Base-by-base conservation (phyloP, 208 protist species). In the Strigomonas culicis region DNA sequence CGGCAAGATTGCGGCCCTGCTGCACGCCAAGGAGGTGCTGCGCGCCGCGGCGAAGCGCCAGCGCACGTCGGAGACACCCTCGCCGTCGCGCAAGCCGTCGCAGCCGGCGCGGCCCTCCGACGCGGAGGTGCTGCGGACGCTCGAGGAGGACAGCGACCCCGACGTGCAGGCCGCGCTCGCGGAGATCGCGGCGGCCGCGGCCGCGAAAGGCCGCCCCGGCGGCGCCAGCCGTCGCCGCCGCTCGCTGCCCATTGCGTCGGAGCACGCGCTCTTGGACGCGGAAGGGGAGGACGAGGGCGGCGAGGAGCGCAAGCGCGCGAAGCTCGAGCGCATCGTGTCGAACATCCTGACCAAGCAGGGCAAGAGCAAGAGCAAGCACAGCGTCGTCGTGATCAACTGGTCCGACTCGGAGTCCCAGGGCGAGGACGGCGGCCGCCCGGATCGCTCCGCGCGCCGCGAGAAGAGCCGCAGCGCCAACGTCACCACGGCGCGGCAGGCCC, bases 361-460 rank as follows among this genome's bases (percentile, higher is more conserved):
- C 50, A 78, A 82, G 55, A 75, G 75, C 50, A 81, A 83, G 61
- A 89, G 84, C 57, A 92, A 90, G 71, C 77, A 75, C 52, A 95
- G 85, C 53, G 83, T 90, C 15, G 77, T 92, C 61, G 88, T 94
- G 41, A 92, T 94, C 63, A 81, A 94, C 70, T 94, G 85, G 83
- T 88, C 81, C 10, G 77, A 82, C 61, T 39, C 21, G 46, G 50
- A 63, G 24, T 27, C 63, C 2, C 41, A 76, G 27, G 52, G 59
- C 32, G 30, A 55, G 24, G 41, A 52, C 28, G 36, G 28, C 27
- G 56, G 24, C 41, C 49, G 49, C n/a, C 49, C 7, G 25, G 64
- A 10, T 28, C n/a, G 17, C 36, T 51, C 17, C n/a, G n/a, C n/a
- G n/a, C n/a, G n/a, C n/a, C n/a, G n/a, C n/a, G n/a, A n/a, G n/a